Evolutionary conservation across 108 stramenopile species (phyloP).

Genomic region (Cyclostephanos invisitatus): DNA sequence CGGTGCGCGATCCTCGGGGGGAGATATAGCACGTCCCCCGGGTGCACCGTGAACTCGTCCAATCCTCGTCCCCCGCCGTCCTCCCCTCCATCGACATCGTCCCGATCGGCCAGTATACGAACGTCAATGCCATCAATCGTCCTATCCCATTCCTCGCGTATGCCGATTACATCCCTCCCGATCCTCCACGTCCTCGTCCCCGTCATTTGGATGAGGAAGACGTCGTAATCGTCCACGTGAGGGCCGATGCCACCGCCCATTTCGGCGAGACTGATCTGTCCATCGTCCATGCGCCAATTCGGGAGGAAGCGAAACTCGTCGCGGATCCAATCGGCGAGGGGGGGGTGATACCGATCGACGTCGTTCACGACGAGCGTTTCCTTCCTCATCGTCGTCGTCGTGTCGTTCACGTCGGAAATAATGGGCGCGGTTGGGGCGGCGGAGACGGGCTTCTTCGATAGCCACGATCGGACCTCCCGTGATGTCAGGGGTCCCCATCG

Average conservation of each 20-base stretch:
- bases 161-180: slow-evolving; percentile 49
- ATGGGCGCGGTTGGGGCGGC: background rate
- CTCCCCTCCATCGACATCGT: slow-evolving; percentile 21
- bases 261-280: slow-evolving; percentile 79
- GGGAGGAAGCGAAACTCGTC: slow-evolving; percentile 56
- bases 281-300: slow-evolving; percentile 87
- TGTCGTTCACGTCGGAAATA: background rate
- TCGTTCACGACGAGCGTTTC: slow-evolving; percentile 82
- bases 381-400: slow-evolving; percentile 12
- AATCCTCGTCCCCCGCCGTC: slow-evolving; percentile 14
- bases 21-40: slow-evolving; percentile 91
- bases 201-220: slow-evolving; percentile 89
- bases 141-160: slow-evolving; percentile 56
- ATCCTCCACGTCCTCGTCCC: slow-evolving; percentile 82
- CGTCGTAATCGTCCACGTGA: slow-evolving; percentile 95
- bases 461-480: slow-evolving; percentile 24
- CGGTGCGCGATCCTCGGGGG: slow-evolving; percentile 91
- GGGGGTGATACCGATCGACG: slow-evolving; percentile 74
- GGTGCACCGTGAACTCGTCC: slow-evolving; percentile 59
- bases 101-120: slow-evolving; percentile 57
- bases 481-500: slow-evolving; percentile 63
- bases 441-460: slow-evolving; percentile 16
- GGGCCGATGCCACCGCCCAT: slow-evolving; percentile 87
- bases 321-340: slow-evolving; percentile 78
- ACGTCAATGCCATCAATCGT: slow-evolving; percentile 70